Evolutionary conservation across 1,139 yeast genomes (phyloP).

Genomic region (Martiniozyma asiatica): DNA sequence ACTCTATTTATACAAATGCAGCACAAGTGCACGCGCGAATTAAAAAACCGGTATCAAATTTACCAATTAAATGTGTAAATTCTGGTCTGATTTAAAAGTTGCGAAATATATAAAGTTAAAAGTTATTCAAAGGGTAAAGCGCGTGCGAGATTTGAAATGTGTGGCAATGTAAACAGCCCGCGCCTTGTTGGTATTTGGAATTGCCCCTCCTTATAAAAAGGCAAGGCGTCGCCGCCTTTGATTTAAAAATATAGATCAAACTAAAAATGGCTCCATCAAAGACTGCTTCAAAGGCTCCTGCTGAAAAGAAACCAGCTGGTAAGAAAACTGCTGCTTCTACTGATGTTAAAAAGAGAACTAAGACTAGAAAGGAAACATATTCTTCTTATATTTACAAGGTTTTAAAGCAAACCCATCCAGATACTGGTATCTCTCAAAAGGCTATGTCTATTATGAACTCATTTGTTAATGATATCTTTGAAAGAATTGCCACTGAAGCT

Average conservation of each 20-base stretch:
- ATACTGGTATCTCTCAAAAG: slow-evolving; percentile 98
- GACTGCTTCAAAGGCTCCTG: slow-evolving; percentile 98
- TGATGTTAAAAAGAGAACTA: slow-evolving; percentile 86
- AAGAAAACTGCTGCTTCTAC: slow-evolving; percentile 80
- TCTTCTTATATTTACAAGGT: slow-evolving; percentile 98
- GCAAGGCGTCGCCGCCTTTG: background rate
- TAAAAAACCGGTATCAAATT: no score
- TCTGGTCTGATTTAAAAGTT: no score
- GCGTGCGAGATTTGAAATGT: no score
- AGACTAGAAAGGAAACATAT: slow-evolving; percentile 98
- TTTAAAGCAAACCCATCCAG: slow-evolving; percentile 98
- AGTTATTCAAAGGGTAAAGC: no score
- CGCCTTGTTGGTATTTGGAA: no score
- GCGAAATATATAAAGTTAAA: no score
- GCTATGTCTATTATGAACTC: slow-evolving; percentile 99
- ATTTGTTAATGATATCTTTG: slow-evolving; percentile 91
- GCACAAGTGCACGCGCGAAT: no score
- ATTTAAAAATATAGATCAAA: slow-evolving; percentile 4
- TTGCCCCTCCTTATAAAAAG: no score
- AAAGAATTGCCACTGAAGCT: slow-evolving; percentile 95
- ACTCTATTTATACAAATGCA: no score
- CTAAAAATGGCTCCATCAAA: slow-evolving; percentile 86
- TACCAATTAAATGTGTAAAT: no score
- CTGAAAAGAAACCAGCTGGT: slow-evolving; percentile 94
- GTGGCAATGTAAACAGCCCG: no score